Percentiles rank a stretch among this genome's conserved stretches.
These are phyloP conservation scores for Mesembryanthemum crystallinum DNA, from an alignment of 148 eudicot species.

Conservation along the genomic window DNA sequence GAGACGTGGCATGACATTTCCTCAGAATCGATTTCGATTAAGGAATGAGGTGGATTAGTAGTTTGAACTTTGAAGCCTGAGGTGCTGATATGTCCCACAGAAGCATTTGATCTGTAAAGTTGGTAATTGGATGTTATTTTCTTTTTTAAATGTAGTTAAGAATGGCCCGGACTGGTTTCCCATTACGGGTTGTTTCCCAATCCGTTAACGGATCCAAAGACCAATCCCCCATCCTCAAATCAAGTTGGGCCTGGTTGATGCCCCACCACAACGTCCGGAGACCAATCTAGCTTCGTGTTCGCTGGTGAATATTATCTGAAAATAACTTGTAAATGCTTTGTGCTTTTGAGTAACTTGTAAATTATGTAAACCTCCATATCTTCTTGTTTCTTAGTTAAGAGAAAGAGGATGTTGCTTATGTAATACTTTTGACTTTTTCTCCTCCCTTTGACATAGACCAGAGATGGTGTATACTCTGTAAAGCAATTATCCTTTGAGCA, in stretches of 20 bases:
- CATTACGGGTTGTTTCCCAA: too few species aligned
- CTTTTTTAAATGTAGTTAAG: background rate
- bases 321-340: too few species aligned
- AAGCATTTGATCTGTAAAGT: constrained; percentile 6
- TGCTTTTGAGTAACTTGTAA: background rate
- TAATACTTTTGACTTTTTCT: background rate
- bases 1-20: constrained; percentile 47
- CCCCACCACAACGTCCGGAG: too few species aligned
- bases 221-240: too few species aligned
- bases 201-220: too few species aligned
- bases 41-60: background rate
- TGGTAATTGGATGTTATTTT: background rate
- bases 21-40: constrained; percentile 35
- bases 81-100: background rate
- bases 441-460: background rate
- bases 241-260: too few species aligned
- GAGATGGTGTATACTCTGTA: background rate
- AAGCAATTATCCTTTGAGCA: background rate
- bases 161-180: too few species aligned
- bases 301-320: too few species aligned
- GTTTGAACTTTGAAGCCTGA: background rate
- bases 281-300: too few species aligned
- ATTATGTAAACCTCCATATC: constrained; percentile 12
- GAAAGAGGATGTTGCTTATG: constrained; percentile 15
- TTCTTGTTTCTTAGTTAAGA: constrained; percentile 18